Base-by-base conservation (phyloP, 345 rosid genomes). In the Citrus glauca region DNA sequence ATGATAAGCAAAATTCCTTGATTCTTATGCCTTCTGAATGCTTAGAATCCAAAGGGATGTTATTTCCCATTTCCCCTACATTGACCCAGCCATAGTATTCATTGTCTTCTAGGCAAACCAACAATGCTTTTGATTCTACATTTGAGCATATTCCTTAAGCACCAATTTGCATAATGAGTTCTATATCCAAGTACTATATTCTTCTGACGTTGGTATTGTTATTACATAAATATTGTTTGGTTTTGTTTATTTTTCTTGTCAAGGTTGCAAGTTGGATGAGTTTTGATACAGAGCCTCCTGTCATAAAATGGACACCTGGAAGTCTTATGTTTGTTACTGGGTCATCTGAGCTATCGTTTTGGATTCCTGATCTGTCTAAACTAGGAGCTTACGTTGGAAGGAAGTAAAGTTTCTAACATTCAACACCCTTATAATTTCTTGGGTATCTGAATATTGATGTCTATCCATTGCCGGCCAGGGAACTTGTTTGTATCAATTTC, bases 271-370 rank as follows among this genome's bases (percentile, higher is more conserved):
- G 88, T 85, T 95, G 99, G 98, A 85, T 92, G 87, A 90, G 89
- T 72, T 61, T 86, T n/a, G 92, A 88, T 28, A 86, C 81, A 6
- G 98, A 90, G 83, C 89, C 98, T 57, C 95, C 91, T 25, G 91
- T 90, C 7, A 89, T 96, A 68, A 96, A 90, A 82, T 96, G 99
- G 98, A 91, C 92, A 17, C 95, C 97, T n/a, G 98, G 98, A 84
- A 91, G 84, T 74, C 98, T 93, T 45, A 91, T 92, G 97, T 92
- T 95, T 78, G 98, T 90, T 8, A 95, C 97, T 0, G 98, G 97
- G 20, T 91, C 96, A 7, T 91, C 94, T 0, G 98, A 95, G 78
- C 86, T 95, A 38, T 93, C 97, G 2, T 89, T 94, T 85, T 90
- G 97, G 90, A 77, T 94, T 73, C 97, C 98, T 0, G 97, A 96